Base-by-base conservation (phyloP, 208 protist species). In the Histomonas meleagridis region DNA sequence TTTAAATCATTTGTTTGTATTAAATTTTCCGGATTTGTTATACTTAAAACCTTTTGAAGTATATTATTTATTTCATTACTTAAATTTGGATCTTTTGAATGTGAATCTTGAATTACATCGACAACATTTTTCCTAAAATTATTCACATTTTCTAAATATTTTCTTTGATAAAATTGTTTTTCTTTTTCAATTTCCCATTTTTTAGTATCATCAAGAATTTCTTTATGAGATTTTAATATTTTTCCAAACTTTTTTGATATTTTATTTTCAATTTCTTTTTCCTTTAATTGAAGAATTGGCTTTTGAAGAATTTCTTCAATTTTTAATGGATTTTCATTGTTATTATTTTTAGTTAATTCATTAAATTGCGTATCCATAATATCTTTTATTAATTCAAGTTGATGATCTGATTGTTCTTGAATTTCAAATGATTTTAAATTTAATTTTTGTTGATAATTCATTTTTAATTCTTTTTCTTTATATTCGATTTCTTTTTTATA, bases 141-240 rank as follows among this genome's bases (percentile, higher is more conserved):
- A 65, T 5, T n/a, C 16, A 65, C 7, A n/a, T 65, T 65, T 65
- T 65, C 23, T 32, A 32, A 32, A 10, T 32, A 72, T 43, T 72
- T 12, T 26, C 32, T 72, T 43, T 72, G n/a, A 18, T 43, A 72
- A 40, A 35, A 12, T 1, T 43, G 5, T 12, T 40, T 72, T 43
- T 26, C 65, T 72, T 72, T 26, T 72, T 72, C 65, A 43, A 72
- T 43, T 72, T 72, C 65, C 65, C 65, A 72, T 28, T 72, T 72
- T 16, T 72, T 72, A 43, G 21, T 40, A n/a, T 72, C 65, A 26
- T 43, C 40, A 18, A 72, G 40, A 26, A 72, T 4, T 72, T 72
- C 65, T 72, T 72, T 26, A 18, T 72, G 65, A 12, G 14, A 10
- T 72, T 72, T 72, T 16, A 72, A 43, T 5, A 43, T 5, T 43